Base-by-base conservation (phyloP, 495 filamentous ascomycete genomes). In the Aspergillus leporis region DNA sequence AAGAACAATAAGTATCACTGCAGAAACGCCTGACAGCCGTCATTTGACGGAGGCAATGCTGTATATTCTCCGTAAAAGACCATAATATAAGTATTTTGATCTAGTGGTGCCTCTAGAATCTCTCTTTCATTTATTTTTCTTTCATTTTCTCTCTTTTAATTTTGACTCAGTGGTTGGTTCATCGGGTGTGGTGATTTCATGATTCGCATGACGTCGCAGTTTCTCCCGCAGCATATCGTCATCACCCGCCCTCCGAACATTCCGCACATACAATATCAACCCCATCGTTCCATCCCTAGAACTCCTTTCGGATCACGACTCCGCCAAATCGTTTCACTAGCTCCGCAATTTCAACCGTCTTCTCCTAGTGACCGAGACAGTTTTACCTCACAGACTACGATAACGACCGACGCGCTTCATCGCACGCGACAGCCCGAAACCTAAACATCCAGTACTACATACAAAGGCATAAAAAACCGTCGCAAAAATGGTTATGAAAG, bases 161-260 rank as follows among this genome's bases (percentile, higher is more conserved):
- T 45, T 14, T 30, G 25, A 38, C n/a, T 48, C 14, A 45, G 30
- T 52, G 34, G 36, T 45, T 47, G 47, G 51, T 47, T 54, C 18
- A 18, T n/a, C 46, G 51, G 32, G 38, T 41, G 54, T 56, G 58
- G 56, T 64, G 61, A 64, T 64, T 61, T 64, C 61, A 64, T 61
- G 58, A 64, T 54, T 56, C 56, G 64, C 66, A 75, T 76, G 73
- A 76, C 73, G 73, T 76, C 73, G 71, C 51, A 51, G 63, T 43
- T 18, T 40, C 46, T 47, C 48, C 25, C 48, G 30, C 59, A 53
- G 50, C 56, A 70, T 69, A 69, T 72, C 71, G 66, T 71, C 72
- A 73, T 73, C 67, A 63, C 51, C 49, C 58, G 55, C 41, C 69
- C 53, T 69, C 73, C 73, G 71, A 60, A 14, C 61, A 54, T 67